Evolutionary conservation across 1,139 yeast species (phyloP).

Genomic region (Hyphopichia burtonii): DNA sequence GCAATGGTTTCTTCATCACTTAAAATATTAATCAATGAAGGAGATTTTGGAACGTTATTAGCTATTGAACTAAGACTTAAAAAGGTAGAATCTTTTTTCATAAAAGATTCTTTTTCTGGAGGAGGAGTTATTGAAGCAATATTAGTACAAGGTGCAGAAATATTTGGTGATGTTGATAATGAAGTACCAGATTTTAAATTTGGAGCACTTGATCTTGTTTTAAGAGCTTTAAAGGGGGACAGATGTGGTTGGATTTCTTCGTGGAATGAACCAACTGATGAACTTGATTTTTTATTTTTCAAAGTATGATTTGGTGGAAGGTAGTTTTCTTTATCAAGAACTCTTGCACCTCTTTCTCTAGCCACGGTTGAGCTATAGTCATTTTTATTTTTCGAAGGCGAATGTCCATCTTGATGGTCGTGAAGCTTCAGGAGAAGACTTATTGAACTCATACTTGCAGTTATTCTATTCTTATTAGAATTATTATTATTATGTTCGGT

Average conservation of each 20-base stretch:
- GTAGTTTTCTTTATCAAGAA: slow-evolving; percentile 5
- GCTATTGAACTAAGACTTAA: background rate
- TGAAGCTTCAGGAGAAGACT: slow-evolving; percentile 11
- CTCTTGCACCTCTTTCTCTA: slow-evolving; percentile 7
- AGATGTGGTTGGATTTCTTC: slow-evolving; percentile 3
- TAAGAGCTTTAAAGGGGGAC: slow-evolving; percentile 12
- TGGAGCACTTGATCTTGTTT: slow-evolving; percentile 24
- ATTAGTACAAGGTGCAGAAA: background rate
- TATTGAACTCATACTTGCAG: slow-evolving; percentile 13
- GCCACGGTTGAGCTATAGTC: slow-evolving; percentile 11
- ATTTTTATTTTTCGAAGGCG: background rate
- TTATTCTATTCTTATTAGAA: slow-evolving; percentile 12
- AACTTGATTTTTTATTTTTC: slow-evolving; percentile 3
- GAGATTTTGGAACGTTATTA: slow-evolving; percentile 1
- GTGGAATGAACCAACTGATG: slow-evolving; percentile 5
- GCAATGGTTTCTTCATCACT: slow-evolving; percentile 5
- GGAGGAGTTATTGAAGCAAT: slow-evolving; percentile 2
- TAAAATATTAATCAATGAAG: slow-evolving; percentile 1
- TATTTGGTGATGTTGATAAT: background rate
- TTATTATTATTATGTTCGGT: background rate
- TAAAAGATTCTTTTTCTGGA: slow-evolving; percentile 10
- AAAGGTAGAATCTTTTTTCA: background rate
- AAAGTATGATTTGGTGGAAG: slow-evolving; percentile 1
- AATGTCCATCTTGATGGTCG: background rate
- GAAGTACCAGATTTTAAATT: slow-evolving; percentile 12